Evolutionary conservation across 2,329 filamentous ascomycete genomes (phyloP), one percentile per base, ranked within the genome.

Genomic region (Epichloe gansuensis): DNA sequence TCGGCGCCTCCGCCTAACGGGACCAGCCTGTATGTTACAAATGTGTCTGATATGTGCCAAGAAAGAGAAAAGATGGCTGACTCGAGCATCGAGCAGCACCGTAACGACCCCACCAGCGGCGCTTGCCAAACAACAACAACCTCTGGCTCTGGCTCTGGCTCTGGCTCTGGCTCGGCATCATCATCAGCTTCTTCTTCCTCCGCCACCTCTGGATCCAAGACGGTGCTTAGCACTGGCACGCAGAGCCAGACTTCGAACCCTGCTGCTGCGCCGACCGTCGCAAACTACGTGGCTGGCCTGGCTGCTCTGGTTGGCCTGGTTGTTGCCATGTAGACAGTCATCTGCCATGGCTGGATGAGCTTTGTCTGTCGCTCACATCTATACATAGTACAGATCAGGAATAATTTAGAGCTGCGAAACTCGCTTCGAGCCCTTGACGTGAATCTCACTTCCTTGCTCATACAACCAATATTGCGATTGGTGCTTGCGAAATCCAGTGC

Each of bases 241-340:
- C 43, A 49, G 7, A 52, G 53, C 41, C n/a, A 41, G 23, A 55
- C 55, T 3, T 56, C 59, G 1, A 62, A 62, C 37, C 57, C 60
- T 4, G 60, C 58, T 34, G 56, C 55, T n/a, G 54, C 54, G 35
- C 55, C 59, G 15, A 59, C 61, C 3, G 58, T 56, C 7, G 55
- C 52, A n/a, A 51, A 51, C 17, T 55, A 55, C 43, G 54, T 54
- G 2, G 59, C 51, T 38, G 61, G 56, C 12, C 48, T 59, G n/a
- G 48, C 58, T n/a, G 59, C 57, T n/a, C 28, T 60, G 7, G 56
- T 53, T 11, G 61, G 60, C 3, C n/a, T 62, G 4, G 59, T 54
- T 13, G 31, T 58, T 37, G 57, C 55, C 17, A 50, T 60, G 17
- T 44, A 44, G 41, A 39, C 37, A 11, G 31, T 11, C 31, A 31